A percentile compares a stretch with the other conserved stretches of the same genome.
Conservation (phyloP, 345 rosid species). For the Hypericum androsaemum region DNA sequence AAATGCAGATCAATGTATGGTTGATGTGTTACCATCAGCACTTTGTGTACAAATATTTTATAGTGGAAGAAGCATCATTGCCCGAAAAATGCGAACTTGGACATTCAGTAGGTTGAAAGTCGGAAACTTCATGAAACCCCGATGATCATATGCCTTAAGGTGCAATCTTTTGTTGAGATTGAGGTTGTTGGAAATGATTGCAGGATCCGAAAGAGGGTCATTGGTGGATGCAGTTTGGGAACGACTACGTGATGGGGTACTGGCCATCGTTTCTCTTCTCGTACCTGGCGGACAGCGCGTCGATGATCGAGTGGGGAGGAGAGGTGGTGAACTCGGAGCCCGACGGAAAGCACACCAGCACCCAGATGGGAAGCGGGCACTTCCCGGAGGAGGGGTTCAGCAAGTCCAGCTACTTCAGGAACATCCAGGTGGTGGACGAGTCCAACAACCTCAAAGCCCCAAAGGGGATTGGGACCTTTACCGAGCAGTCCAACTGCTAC, state of each 20-base stretch:
- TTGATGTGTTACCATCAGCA: too few species aligned
- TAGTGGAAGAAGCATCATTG: too few species aligned
- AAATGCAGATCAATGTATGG: too few species aligned
- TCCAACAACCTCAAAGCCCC: not conserved
- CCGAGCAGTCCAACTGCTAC: conserved; percentile 12
- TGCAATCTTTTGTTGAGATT: too few species aligned
- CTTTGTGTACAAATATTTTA: too few species aligned
- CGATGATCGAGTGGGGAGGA: conserved; percentile 3
- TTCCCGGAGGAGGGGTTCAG: conserved; percentile 8
- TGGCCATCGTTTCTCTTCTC: conserved; percentile 98
- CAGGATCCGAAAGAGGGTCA: conserved; percentile 97
- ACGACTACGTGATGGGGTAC: conserved; percentile 71
- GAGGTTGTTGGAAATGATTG: not conserved
- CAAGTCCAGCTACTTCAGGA: not conserved
- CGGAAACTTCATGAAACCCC: too few species aligned
- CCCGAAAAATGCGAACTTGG: too few species aligned
- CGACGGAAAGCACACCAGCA: not conserved
- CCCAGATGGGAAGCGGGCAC: conserved; percentile 19
- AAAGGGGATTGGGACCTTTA: conserved; percentile 78
- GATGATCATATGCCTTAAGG: too few species aligned
- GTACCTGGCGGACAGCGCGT: conserved; percentile 46
- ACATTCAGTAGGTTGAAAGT: too few species aligned
- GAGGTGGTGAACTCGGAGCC: not conserved
- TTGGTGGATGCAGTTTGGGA: conserved; percentile 99
- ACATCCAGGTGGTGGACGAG: not conserved